phyloP scores from a whole-genome alignment of 2,329 filamentous ascomycete genomes.

The Fusarium nematophilum region DNA sequence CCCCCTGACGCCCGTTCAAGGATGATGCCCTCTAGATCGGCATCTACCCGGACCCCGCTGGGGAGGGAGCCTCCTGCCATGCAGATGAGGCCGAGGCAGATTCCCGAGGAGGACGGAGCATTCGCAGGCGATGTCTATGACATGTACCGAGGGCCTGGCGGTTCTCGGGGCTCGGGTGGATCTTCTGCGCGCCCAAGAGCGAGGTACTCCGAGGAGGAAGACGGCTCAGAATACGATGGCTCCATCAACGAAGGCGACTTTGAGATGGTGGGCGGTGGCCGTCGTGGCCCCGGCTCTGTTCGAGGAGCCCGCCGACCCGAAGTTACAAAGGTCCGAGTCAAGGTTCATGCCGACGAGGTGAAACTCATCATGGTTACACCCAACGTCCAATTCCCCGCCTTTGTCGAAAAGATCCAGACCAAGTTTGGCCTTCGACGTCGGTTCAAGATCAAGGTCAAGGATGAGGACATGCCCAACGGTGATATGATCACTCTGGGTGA shows the following conservation, averaged over 20 bases:
- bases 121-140: constrained; percentile 79
- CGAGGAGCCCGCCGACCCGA: constrained; percentile 72
- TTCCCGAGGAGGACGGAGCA: constrained; percentile 67
- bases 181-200: constrained; percentile 54
- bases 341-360: constrained; percentile 91
- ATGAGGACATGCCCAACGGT: constrained; percentile 79
- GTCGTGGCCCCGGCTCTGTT: constrained; percentile 58
- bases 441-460: constrained; percentile 90
- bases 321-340: constrained; percentile 84
- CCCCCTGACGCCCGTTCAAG: constrained; percentile 52
- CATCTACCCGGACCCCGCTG: constrained; percentile 58
- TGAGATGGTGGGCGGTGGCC: constrained; percentile 76
- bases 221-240: constrained; percentile 74
- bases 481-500: constrained; percentile 99
- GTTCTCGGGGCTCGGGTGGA: constrained; percentile 48
- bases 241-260: constrained; percentile 82
- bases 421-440: constrained; percentile 84
- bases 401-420: constrained; percentile 82
- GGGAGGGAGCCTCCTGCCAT: constrained; percentile 51
- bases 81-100: constrained; percentile 46
- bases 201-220: constrained; percentile 83
- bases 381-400: constrained; percentile 78
- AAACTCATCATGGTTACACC: constrained; percentile 89
- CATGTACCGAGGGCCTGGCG: constrained; percentile 62
- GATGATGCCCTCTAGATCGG: constrained; percentile 52